Base-by-base conservation (phyloP, 1,284 basidiomycete species). In the Meira miltonrushii region DNA sequence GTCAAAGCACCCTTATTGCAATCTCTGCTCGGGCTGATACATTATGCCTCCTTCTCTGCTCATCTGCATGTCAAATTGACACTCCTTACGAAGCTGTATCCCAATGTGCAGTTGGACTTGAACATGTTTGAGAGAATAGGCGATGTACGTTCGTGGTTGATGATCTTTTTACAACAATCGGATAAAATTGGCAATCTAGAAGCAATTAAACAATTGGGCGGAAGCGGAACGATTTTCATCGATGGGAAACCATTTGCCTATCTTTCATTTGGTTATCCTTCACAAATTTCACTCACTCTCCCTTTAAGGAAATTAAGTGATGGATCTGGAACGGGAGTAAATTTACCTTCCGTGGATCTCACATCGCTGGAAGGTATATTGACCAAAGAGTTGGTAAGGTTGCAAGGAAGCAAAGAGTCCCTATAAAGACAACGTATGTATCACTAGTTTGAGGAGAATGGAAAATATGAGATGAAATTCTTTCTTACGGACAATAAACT, bases 1-100 rank as follows among this genome's bases (percentile, higher is more conserved):
- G 12, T 55, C 53, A 28, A 21, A 23, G 6, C 57, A 59, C 38
- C 64, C 61, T 19, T 54, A 1, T 17, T 68, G 2, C 61, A 61
- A 0, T 61, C 66, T 0, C 21, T 66, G 6, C 13, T 68, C 0
- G 58, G 65, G 0, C 47, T 50, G 1, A 46, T 68, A 28, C 66
- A 68, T 37, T 68, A 65, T 55, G 57, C 57, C 58, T 68, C 66
- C 7, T 68, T 68, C 15, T 56, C 66, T 19, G 39, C 51, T n/a
- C 54, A 56, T 2, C 55, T 68, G 0, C 54, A 58, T 0, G 23
- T 8, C 1, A 1, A 56, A 19, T 28, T 68, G 12, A 4, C 19
- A 25, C 15, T 39, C 23, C 2, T 63, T 25, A 41, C 13, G 11
- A 13, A 19, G 38, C 5, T 15, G 28, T n/a, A 53, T 38, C 38